Base-by-base conservation (phyloP, 2,329 filamentous ascomycete genomes). In the Ascocoryne sarcoides region DNA sequence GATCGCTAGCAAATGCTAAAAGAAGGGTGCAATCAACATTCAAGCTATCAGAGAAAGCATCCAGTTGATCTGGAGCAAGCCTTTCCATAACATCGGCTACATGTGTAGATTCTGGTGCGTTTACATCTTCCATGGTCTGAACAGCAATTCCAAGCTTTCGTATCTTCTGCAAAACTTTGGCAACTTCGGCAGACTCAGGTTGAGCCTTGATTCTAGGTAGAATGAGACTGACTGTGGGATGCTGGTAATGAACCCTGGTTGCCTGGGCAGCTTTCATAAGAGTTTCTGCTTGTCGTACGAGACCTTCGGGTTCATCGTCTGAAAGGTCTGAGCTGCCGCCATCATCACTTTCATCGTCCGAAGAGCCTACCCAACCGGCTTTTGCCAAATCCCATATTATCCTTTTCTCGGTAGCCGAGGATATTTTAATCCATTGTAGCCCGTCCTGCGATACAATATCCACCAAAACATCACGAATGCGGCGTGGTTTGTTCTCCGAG, bases 311-410 rank as follows among this genome's bases (percentile, higher is more conserved):
- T 35, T 64, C 61, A n/a, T 66, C 60, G n/a, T 66, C 60, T 14
- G 67, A 12, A 8, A 18, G 8, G 3, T 16, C 17, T 3, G 10
- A 5, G 17, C 8, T 8, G 17, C 19, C 62, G 18, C 63, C 57
- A 38, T 65, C 60, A 16, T 62, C 55, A 7, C 49, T 49, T 9
- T 70, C 67, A 42, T 65, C 65, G 20, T 58, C 59, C 9, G 60
- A 65, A 40, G 63, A 65, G 32, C 58, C 60, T 48, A 76, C 72
- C 71, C 76, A 82, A 9, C 80, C 79, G 43, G 78, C 70, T 57
- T 82, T 81, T 3, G 81, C 80, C 47, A 84, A 68, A 50, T 84
- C 80, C 54, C 79, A 80, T 14, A 83, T 60, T 20, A 85, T 62
- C 37, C 79, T 67, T 43, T 69, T 75, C 48, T 81, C 73, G 1